phyloP scores from a whole-genome alignment of 1,284 basidiomycete genomes.

The Trichosporon coremiiforme region DNA sequence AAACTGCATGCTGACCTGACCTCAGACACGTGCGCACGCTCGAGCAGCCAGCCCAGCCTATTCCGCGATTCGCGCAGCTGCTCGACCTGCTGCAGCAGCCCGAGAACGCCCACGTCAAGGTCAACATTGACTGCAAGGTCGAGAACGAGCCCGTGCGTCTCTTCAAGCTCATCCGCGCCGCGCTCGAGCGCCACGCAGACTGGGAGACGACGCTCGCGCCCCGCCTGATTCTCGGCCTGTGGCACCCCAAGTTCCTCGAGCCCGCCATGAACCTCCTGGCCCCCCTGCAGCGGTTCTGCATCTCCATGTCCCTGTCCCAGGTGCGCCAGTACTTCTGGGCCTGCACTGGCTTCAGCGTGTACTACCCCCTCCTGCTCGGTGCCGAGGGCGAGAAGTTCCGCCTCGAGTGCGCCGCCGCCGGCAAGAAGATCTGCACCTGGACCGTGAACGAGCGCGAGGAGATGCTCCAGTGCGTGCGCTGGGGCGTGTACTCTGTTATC shows the following conservation, averaged over 20 bases:
- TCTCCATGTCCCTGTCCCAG: slow-evolving; percentile 66
- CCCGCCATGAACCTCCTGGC: slow-evolving; percentile 76
- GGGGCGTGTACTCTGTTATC: slow-evolving; percentile 86
- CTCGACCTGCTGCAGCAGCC: slow-evolving; percentile 74
- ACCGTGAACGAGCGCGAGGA: slow-evolving; percentile 88
- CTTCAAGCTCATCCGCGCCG: slow-evolving; percentile 78
- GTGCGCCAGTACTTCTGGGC: slow-evolving; percentile 90
- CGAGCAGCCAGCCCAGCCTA: slow-evolving; percentile 78
- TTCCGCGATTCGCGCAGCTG: slow-evolving; percentile 84
- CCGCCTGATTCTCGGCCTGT: slow-evolving; percentile 76
- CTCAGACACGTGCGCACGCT: slow-evolving; percentile 70
- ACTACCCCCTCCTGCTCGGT: slow-evolving; percentile 73
- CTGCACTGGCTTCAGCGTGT: slow-evolving; percentile 85
- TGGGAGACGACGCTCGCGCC: slow-evolving; percentile 84
- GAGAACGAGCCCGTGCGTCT: slow-evolving; percentile 86
- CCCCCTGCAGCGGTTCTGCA: slow-evolving; percentile 81
- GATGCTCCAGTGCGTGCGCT: slow-evolving; percentile 94
- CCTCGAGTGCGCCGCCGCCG: slow-evolving; percentile 71
- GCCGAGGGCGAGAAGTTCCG: slow-evolving; percentile 71
- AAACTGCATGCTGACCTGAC: slow-evolving; percentile 1
- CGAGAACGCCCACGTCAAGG: slow-evolving; percentile 67
- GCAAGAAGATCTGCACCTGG: slow-evolving; percentile 72
- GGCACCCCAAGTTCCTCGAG: slow-evolving; percentile 75
- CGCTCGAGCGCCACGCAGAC: slow-evolving; percentile 68
- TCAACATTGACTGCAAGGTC: slow-evolving; percentile 75